Conservation (phyloP, 108 stramenopile species). For the Halocafeteria seosinensis region DNA sequence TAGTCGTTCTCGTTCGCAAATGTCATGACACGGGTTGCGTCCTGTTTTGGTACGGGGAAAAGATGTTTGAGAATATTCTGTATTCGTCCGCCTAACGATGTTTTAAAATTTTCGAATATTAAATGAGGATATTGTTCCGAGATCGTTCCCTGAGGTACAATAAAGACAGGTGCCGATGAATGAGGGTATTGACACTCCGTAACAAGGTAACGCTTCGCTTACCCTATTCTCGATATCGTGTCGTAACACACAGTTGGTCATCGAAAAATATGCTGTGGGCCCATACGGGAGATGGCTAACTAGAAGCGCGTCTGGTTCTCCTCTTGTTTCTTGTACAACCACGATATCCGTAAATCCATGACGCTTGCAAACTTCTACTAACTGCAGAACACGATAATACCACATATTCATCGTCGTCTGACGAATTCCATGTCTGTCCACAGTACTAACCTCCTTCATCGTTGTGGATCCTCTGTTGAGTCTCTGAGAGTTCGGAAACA, state of each 20-base stretch:
- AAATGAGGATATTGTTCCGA: slow-evolving; percentile 82
- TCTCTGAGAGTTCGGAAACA: slow-evolving; percentile 76
- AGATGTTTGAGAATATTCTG: slow-evolving; percentile 77
- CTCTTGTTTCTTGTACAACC: slow-evolving; percentile 87
- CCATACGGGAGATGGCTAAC: slow-evolving; percentile 92
- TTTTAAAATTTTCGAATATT: slow-evolving; percentile 64
- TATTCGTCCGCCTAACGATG: slow-evolving; percentile 63
- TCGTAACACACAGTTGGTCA: slow-evolving; percentile 66
- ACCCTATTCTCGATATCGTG: slow-evolving; percentile 69
- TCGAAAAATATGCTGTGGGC: slow-evolving; percentile 83
- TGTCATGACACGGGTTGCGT: slow-evolving; percentile 68
- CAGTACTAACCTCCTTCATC: slow-evolving; percentile 48
- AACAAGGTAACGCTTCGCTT: no score
- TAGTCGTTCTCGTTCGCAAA: slow-evolving; percentile 83
- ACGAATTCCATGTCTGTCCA: no score
- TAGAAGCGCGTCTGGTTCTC: slow-evolving; percentile 90
- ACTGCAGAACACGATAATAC: no score
- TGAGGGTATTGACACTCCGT: no score
- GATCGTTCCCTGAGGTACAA: no score
- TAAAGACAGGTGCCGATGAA: no score
- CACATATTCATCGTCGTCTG: no score
- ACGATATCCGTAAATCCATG: slow-evolving; percentile 90
- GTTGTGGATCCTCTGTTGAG: slow-evolving; percentile 85
- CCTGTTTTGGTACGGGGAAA: slow-evolving; percentile 75
- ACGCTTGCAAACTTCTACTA: slow-evolving; percentile 65